Conservation (phyloP, 345 rosid species). For the Gossypium turneri region DNA sequence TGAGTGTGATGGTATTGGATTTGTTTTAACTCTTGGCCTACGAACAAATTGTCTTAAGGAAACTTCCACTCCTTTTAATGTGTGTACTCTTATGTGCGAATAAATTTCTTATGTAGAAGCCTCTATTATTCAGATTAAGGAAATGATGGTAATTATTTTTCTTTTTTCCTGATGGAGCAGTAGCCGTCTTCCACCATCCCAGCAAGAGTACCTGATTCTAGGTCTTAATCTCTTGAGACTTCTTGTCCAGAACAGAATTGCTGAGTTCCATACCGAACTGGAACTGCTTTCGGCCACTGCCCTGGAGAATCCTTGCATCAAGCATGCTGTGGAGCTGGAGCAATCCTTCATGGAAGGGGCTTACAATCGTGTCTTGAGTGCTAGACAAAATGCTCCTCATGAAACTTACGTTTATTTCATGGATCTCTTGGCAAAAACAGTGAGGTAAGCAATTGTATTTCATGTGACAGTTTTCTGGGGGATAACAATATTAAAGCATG, state of each 20-base stretch:
- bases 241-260: slow-evolving; percentile 90
- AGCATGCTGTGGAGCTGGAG: slow-evolving; percentile 98
- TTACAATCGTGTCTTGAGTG: slow-evolving; percentile 87
- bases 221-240: slow-evolving; percentile 97
- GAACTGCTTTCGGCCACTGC: slow-evolving; percentile 77
- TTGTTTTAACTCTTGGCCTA: neutral
- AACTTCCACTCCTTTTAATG: neutral
- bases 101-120: neutral
- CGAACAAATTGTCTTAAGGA: neutral
- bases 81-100: neutral
- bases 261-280: slow-evolving; percentile 93
- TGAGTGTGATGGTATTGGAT: neutral
- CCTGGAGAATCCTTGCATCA: slow-evolving; percentile 80
- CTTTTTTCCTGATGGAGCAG: slow-evolving; percentile 39
- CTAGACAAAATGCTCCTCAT: slow-evolving; percentile 84
- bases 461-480: neutral
- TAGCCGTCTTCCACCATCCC: slow-evolving; percentile 59
- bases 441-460: slow-evolving; percentile 48
- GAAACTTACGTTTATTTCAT: slow-evolving; percentile 87
- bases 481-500: neutral
- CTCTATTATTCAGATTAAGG: neutral
- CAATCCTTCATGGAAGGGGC: slow-evolving; percentile 99
- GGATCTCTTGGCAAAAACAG: slow-evolving; percentile 98
- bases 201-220: slow-evolving; percentile 74
- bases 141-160: slow-evolving; percentile 1